phyloP scores from a whole-genome alignment of 2,329 filamentous ascomycete species.

The Scorias spongiosa region DNA sequence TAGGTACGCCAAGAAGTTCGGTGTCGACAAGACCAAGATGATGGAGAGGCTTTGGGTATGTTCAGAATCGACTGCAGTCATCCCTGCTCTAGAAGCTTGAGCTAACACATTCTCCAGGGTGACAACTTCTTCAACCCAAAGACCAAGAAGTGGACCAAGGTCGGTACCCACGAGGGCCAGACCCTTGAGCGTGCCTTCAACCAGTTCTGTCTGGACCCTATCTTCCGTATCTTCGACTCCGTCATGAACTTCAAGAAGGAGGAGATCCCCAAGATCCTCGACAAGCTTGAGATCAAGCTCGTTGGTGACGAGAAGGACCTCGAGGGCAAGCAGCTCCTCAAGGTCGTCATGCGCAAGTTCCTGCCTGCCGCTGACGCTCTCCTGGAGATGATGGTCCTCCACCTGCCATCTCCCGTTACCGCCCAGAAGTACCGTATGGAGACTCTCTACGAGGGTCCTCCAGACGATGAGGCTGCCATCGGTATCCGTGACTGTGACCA shows the following conservation, averaged over 20 bases:
- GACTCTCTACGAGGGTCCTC: conserved; percentile 96
- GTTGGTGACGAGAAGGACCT: conserved; percentile 71
- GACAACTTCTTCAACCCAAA: conserved; percentile 99
- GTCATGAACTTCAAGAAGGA: conserved; percentile 99
- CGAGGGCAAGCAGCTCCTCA: conserved; percentile 95
- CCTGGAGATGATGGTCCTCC: conserved; percentile 99
- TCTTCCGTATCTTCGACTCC: conserved; percentile 94
- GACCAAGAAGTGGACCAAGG: conserved; percentile 99
- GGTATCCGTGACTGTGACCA: conserved; percentile 97
- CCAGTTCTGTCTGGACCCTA: conserved; percentile 98
- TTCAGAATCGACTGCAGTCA: conserved; percentile 2
- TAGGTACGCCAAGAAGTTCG: conserved; percentile 98
- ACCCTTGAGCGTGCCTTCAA: conserved; percentile 95
- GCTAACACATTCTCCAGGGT: conserved; percentile 35
- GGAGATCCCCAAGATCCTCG: conserved; percentile 64
- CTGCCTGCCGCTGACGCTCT: conserved; percentile 94
- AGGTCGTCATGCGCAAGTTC: conserved; percentile 98
- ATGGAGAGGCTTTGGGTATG: conserved; percentile 98
- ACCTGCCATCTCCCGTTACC: conserved; percentile 88
- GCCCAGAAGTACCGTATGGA: conserved; percentile 97
- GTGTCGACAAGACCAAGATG: conserved; percentile 99
- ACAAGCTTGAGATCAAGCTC: conserved; percentile 95
- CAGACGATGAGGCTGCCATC: conserved; percentile 81
- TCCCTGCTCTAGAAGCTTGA: background rate
- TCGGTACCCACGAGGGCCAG: conserved; percentile 69